Evolutionary conservation across 2,329 filamentous ascomycete genomes (phyloP).

Genomic region (Teratosphaeria epicoccoides): DNA sequence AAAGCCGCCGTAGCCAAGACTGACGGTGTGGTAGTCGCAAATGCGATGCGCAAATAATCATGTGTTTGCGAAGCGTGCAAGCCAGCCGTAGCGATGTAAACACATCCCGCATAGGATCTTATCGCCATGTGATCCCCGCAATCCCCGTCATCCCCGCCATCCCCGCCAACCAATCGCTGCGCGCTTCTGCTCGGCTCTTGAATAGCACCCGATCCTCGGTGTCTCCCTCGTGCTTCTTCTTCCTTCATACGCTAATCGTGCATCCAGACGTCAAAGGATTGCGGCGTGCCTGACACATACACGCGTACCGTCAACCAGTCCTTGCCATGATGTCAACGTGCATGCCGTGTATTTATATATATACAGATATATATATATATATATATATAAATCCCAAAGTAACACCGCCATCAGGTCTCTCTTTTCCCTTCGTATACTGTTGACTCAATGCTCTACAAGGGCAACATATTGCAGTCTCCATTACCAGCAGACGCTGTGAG

Average conservation of each 20-base stretch:
- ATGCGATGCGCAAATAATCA: neutral
- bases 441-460: no score
- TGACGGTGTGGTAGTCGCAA: neutral
- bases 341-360: neutral
- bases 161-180: neutral
- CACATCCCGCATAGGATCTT: neutral
- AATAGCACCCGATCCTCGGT: neutral
- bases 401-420: neutral
- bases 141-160: no score
- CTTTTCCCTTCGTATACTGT: no score
- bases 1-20: neutral
- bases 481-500: no score
- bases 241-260: neutral
- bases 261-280: neutral
- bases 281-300: neutral
- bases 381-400: neutral
- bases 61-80: no score
- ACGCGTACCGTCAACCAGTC: neutral
- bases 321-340: neutral
- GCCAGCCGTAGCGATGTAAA: neutral
- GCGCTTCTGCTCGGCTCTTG: neutral
- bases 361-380: neutral
- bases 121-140: neutral
- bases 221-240: neutral
- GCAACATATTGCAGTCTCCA: no score